Conservation (phyloP, 2,329 filamentous ascomycete species). For the Penicillium sp. region DNA sequence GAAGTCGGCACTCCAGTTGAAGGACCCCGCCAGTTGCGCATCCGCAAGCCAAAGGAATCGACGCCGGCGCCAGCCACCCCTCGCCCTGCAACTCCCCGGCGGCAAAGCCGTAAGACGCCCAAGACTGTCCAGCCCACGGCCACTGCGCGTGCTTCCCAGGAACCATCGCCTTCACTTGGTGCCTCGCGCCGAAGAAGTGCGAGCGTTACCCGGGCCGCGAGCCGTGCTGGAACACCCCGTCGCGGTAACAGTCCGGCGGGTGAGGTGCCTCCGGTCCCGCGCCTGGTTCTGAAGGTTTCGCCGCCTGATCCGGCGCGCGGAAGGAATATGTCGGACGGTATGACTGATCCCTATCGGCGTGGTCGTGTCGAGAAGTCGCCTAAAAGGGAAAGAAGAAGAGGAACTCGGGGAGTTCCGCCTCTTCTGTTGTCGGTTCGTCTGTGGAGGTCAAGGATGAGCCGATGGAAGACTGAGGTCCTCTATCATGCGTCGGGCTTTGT, state of each 20-base stretch:
- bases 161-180: conserved; percentile 23
- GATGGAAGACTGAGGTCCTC: not conserved
- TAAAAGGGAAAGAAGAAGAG: not conserved
- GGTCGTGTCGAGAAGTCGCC: not conserved
- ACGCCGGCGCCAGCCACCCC: conserved; percentile 47
- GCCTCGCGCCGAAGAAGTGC: conserved; percentile 31
- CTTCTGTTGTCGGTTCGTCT: not conserved
- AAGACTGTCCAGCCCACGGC: conserved; percentile 58
- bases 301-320: not conserved
- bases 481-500: not conserved
- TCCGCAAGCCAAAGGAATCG: conserved; percentile 55
- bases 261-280: not conserved
- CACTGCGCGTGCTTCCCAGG: conserved; percentile 35
- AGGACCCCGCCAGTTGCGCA: conserved; percentile 64
- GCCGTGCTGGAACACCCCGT: not conserved
- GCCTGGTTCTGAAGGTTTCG: not conserved
- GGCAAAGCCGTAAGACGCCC: conserved; percentile 50
- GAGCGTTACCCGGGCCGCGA: not conserved
- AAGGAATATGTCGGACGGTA: not conserved
- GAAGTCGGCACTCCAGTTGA: conserved; percentile 41
- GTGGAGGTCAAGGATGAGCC: not conserved
- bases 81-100: conserved; percentile 53
- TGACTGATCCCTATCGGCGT: not conserved
- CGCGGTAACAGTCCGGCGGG: not conserved
- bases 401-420: not conserved